These are phyloP conservation scores for Phaseolus coccineus DNA, from an alignment of 331 rosid species.

Conservation along the genomic window DNA sequence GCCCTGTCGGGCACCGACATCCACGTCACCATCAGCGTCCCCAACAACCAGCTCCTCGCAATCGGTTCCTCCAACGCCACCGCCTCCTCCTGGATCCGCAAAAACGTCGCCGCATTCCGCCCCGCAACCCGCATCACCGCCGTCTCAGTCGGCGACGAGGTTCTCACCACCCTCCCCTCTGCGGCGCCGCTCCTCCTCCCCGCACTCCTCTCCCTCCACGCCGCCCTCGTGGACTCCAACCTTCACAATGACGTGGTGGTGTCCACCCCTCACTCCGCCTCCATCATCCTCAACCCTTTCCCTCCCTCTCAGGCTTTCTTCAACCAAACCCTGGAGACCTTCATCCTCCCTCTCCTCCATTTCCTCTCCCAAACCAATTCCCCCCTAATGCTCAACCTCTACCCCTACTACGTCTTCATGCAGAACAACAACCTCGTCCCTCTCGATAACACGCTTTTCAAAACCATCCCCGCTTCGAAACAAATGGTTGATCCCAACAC, in stretches of 20 bases:
- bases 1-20: constrained; percentile 69
- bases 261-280: constrained; percentile 78
- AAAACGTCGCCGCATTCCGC: constrained; percentile 69
- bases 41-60: constrained; percentile 87
- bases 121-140: constrained; percentile 71
- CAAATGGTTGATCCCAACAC: constrained; percentile 97
- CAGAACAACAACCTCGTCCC: constrained; percentile 79
- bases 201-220: constrained; percentile 67
- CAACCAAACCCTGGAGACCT: constrained; percentile 62
- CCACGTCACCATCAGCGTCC: constrained; percentile 72
- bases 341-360: constrained; percentile 63
- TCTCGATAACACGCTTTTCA: constrained; percentile 72
- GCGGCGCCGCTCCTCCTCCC: constrained; percentile 73
- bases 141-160: constrained; percentile 84
- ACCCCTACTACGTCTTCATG: constrained; percentile 92
- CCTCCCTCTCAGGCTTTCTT: constrained; percentile 94
- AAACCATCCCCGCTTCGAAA: constrained; percentile 68
- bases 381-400: constrained; percentile 83
- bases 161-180: constrained; percentile 73
- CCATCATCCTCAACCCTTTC: constrained; percentile 69
- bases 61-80: constrained; percentile 86
- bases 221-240: constrained; percentile 66
- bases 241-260: constrained; percentile 62
- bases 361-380: constrained; percentile 70
- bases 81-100: constrained; percentile 74